A percentile compares a stretch with the other conserved stretches of the same genome.
Conservation (phyloP, 2,329 filamentous ascomycete species). For the Alternaria arborescens region DNA sequence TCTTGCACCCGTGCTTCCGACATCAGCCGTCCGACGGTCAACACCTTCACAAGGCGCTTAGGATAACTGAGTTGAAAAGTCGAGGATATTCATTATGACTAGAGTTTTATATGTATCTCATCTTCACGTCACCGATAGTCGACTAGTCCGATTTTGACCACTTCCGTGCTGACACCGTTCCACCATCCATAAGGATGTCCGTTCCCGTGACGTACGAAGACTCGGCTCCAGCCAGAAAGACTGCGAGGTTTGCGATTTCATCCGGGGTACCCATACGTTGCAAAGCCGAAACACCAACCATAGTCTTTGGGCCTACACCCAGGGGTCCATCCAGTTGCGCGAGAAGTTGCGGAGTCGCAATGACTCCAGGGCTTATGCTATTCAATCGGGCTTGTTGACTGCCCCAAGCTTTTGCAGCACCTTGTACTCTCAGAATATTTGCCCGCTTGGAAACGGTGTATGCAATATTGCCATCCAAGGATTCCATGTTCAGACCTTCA, state of each 20-base stretch:
- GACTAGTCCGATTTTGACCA: no score
- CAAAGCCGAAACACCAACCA: neutral
- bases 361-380: neutral
- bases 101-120: no score
- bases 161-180: neutral
- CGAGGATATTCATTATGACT: no score
- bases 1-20: neutral
- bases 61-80: no score
- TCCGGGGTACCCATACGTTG: neutral
- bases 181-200: constrained; percentile 4
- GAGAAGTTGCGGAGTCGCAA: neutral
- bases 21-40: neutral
- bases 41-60: neutral
- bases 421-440: constrained; percentile 5
- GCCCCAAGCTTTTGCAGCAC: constrained; percentile 2
- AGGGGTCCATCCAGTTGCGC: no score
- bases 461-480: neutral
- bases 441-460: constrained; percentile 2
- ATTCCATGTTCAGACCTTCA: no score
- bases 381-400: neutral
- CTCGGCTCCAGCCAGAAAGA: constrained; percentile 1
- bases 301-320: neutral
- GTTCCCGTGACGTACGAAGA: constrained; percentile 4
- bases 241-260: constrained; percentile 1
- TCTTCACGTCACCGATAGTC: no score